A percentile compares a stretch with the other conserved stretches of the same genome.
These are phyloP conservation scores for Cystobasidium slooffiae DNA, from an alignment of 1,284 basidiomycete genomes.

Conservation along the genomic window DNA sequence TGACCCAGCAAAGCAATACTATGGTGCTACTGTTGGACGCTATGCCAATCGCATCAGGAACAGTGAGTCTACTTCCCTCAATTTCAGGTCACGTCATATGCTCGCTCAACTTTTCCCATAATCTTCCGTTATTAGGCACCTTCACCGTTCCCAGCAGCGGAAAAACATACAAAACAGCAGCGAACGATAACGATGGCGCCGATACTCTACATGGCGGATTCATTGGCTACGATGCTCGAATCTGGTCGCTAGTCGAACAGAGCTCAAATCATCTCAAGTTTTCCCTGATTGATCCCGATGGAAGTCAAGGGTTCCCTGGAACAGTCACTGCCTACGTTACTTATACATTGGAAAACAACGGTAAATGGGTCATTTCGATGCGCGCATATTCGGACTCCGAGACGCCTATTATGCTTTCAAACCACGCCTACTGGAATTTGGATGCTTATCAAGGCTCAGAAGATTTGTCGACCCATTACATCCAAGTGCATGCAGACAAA, in stretches of 20 bases:
- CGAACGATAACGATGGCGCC: conserved; percentile 60
- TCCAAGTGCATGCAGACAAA: conserved; percentile 55
- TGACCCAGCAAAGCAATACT: conserved; percentile 27
- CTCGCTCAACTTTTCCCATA: neutral
- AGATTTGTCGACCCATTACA: conserved; percentile 60
- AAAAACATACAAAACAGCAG: conserved; percentile 63
- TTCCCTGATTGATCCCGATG: conserved; percentile 62
- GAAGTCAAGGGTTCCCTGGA: conserved; percentile 65
- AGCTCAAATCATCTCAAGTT: conserved; percentile 62
- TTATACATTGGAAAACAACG: conserved; percentile 62
- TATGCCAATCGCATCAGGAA: conserved; percentile 63
- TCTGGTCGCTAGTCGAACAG: conserved; percentile 63
- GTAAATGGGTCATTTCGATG: conserved; percentile 61
- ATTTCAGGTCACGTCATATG: too few relatives aligned
- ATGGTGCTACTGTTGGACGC: conserved; percentile 56
- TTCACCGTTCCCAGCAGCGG: conserved; percentile 66
- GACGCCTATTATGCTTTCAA: conserved; percentile 66
- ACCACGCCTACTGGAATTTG: conserved; percentile 59
- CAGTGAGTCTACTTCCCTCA: conserved; percentile 2
- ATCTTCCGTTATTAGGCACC: conserved; percentile 55
- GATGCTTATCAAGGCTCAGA: conserved; percentile 64
- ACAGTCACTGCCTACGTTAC: conserved; percentile 64
- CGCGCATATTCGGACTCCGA: conserved; percentile 62
- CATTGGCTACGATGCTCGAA: conserved; percentile 63
- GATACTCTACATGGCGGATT: conserved; percentile 65